phyloP scores from a whole-genome alignment of 371 early-diverging fungal species.

The Mucor irregularis region DNA sequence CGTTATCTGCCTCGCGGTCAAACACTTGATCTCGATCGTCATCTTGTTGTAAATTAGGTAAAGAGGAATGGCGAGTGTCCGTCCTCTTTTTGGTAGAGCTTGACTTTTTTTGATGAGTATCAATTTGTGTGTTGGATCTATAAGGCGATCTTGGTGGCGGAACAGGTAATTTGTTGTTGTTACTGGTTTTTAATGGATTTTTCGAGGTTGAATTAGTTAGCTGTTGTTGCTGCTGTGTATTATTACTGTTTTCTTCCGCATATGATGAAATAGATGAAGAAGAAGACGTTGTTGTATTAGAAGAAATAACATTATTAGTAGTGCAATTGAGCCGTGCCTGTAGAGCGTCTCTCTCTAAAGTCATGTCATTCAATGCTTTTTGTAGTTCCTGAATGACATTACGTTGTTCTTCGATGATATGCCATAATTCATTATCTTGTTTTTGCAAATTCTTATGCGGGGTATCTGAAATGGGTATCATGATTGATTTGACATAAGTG shows the following conservation, averaged over 20 bases:
- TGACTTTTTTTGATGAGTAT: not conserved
- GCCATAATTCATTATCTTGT: slow-evolving; percentile 84
- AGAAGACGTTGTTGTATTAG: not conserved
- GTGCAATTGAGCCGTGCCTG: slow-evolving; percentile 13
- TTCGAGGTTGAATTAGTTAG: no score
- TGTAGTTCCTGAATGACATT: slow-evolving; percentile 68
- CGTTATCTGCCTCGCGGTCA: not conserved
- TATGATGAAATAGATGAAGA: no score
- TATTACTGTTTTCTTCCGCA: slow-evolving; percentile 3
- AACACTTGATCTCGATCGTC: not conserved
- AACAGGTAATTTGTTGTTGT: not conserved
- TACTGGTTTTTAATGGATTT: no score
- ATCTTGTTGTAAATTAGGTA: not conserved
- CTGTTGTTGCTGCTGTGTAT: not conserved
- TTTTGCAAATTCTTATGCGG: not conserved
- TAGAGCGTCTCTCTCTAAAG: slow-evolving; percentile 46
- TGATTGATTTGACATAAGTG: not conserved
- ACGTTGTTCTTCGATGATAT: slow-evolving; percentile 83
- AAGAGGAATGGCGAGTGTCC: no score
- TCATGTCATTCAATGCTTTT: slow-evolving; percentile 42
- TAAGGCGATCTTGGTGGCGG: slow-evolving; percentile 29
- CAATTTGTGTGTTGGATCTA: slow-evolving; percentile 3
- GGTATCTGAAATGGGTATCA: slow-evolving; percentile 6
- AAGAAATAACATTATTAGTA: slow-evolving; percentile 8
- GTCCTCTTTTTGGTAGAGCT: no score